These are phyloP conservation scores for Platanthera zijinensis DNA, from an alignment of 106 monocot species.

Conservation along the genomic window DNA sequence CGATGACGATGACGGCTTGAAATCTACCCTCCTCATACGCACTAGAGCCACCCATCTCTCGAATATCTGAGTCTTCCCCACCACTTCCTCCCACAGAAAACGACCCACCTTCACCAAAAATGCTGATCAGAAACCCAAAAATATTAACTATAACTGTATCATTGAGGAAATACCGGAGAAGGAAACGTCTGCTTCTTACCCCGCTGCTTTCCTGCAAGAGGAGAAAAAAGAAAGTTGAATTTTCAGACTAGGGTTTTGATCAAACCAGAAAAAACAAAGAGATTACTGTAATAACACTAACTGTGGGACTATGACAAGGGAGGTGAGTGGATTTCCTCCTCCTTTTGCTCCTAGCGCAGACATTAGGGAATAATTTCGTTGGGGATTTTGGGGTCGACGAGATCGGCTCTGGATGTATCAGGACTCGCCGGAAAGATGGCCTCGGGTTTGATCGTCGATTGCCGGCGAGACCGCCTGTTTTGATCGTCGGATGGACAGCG, in stretches of 20 bases:
- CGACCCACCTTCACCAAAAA: constrained; percentile 17
- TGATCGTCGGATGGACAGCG: no score
- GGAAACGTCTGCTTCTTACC: constrained; percentile 16
- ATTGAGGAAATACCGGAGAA: constrained; percentile 9
- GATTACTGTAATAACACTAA: constrained; percentile 7
- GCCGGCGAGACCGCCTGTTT: no score
- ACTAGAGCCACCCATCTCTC: constrained; percentile 27
- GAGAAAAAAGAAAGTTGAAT: background rate
- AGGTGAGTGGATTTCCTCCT: constrained; percentile 4
- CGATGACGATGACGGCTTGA: constrained; percentile 9
- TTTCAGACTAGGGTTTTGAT: background rate
- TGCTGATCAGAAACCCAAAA: background rate
- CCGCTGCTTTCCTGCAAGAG: constrained; percentile 14
- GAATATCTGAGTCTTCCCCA: constrained; percentile 9
- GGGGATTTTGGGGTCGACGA: no score
- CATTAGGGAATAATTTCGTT: constrained; percentile 7
- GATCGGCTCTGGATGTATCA: no score
- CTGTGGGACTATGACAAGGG: constrained; percentile 8
- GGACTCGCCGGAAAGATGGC: no score
- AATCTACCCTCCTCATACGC: constrained; percentile 17
- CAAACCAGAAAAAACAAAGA: background rate
- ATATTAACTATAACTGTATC: background rate
- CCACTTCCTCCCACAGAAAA: constrained; percentile 19
- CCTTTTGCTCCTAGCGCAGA: constrained; percentile 1
- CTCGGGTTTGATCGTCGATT: no score